phyloP scores from a whole-genome alignment of 257 asterid genomes.

The Nicotiana paniculata region DNA sequence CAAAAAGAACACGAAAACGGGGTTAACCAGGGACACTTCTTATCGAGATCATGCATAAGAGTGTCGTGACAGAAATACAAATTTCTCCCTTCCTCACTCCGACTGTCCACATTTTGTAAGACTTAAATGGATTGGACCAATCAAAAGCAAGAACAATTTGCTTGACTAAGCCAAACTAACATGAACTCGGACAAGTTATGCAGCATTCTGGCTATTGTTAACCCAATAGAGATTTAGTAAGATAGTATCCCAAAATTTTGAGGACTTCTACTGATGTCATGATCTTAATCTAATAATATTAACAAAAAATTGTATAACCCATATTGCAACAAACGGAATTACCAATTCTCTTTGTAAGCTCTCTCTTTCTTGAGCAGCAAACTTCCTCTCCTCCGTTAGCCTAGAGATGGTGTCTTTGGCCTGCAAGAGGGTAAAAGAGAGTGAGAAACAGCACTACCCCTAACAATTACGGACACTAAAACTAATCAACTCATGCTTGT shows the following conservation, averaged over 20 bases:
- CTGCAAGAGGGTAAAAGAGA: slow-evolving; percentile 26
- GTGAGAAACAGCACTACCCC: background rate
- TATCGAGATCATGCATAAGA: background rate
- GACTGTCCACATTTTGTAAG: background rate
- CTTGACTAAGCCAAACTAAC: background rate
- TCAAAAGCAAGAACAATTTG: background rate
- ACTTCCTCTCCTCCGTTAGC: slow-evolving; percentile 48
- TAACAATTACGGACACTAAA: background rate
- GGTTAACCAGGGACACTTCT: background rate
- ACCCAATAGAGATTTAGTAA: background rate
- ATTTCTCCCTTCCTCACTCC: background rate
- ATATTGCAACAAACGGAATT: slow-evolving; percentile 6
- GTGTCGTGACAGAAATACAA: background rate
- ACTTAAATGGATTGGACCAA: background rate
- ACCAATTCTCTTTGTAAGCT: slow-evolving; percentile 53
- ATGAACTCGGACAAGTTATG: background rate
- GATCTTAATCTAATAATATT: background rate
- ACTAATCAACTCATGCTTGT: background rate
- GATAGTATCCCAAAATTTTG: slow-evolving; percentile 1
- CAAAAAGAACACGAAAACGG: background rate
- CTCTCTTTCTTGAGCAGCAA: slow-evolving; percentile 34
- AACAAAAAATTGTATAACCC: background rate
- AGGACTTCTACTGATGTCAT: background rate
- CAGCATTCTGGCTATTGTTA: background rate
- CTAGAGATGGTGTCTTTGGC: slow-evolving; percentile 47